These are phyloP conservation scores for Aspergillus incahuasiensis DNA, from an alignment of 495 filamentous ascomycete genomes.

Conservation along the genomic window DNA sequence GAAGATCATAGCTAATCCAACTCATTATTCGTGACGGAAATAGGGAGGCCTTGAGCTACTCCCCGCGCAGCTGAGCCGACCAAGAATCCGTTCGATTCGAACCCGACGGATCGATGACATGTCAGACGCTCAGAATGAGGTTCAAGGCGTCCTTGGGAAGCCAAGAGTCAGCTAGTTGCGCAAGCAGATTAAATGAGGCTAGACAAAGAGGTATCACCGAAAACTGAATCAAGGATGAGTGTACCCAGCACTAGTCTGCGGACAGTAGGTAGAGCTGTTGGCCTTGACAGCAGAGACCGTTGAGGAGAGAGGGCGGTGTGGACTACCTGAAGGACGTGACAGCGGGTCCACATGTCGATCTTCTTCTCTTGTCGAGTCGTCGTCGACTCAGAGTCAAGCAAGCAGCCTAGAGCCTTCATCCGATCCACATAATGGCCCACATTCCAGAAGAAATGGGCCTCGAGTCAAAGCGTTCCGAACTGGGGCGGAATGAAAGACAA, in stretches of 20 bases:
- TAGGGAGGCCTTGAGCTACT: not conserved
- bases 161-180: not conserved
- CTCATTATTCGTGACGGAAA: not conserved
- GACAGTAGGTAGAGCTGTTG: not conserved
- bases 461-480: slow-evolving; percentile 19
- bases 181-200: not conserved
- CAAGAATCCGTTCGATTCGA: not conserved
- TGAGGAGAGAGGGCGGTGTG: not conserved
- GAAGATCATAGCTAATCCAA: not conserved
- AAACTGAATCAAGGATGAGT: no score
- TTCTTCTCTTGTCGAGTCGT: not conserved
- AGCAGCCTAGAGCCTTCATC: no score
- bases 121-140: slow-evolving; percentile 22
- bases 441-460: slow-evolving; percentile 5
- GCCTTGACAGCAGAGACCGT: not conserved
- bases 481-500: not conserved
- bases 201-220: not conserved
- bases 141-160: no score
- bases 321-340: not conserved
- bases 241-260: no score
- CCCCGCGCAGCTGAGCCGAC: not conserved
- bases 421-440: not conserved
- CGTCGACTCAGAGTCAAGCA: no score
- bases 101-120: slow-evolving; percentile 30
- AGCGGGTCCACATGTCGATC: not conserved